phyloP scores from a whole-genome alignment of 1,139 yeast species.

The Kurtzmaniella quercitrusa region DNA sequence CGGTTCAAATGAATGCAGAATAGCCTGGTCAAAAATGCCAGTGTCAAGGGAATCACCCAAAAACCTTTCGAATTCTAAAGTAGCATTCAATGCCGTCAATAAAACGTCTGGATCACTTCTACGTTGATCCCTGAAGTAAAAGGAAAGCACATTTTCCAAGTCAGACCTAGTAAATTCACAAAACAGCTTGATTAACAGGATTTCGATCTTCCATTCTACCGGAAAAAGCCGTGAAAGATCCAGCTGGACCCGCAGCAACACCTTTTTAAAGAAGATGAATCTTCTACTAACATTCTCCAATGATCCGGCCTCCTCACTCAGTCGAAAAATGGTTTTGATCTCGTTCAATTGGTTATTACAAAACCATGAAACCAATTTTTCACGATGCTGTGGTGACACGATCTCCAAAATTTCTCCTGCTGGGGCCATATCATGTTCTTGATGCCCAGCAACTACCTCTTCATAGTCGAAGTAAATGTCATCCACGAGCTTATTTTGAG shows the following conservation, averaged over 20 bases:
- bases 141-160: constrained; percentile 36
- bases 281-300: constrained; percentile 81
- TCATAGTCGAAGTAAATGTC: constrained; percentile 77
- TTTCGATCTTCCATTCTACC: constrained; percentile 63
- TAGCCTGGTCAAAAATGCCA: constrained; percentile 42
- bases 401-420: constrained; percentile 75
- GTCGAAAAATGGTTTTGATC: constrained; percentile 67
- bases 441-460: constrained; percentile 19
- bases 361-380: constrained; percentile 70
- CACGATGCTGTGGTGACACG: constrained; percentile 57
- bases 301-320: constrained; percentile 89
- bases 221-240: constrained; percentile 60
- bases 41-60: constrained; percentile 55
- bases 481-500: constrained; percentile 64
- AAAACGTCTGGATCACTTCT: constrained; percentile 43
- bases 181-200: constrained; percentile 57
- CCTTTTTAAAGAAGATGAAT: constrained; percentile 73
- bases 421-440: constrained; percentile 33
- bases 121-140: constrained; percentile 23
- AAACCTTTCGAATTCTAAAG: constrained; percentile 54
- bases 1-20: constrained; percentile 81
- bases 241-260: constrained; percentile 56
- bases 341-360: constrained; percentile 68
- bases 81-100: constrained; percentile 55
- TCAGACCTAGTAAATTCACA: constrained; percentile 70